Conservation (phyloP, 1,139 yeast genomes). For the Protomyces gravidus region DNA sequence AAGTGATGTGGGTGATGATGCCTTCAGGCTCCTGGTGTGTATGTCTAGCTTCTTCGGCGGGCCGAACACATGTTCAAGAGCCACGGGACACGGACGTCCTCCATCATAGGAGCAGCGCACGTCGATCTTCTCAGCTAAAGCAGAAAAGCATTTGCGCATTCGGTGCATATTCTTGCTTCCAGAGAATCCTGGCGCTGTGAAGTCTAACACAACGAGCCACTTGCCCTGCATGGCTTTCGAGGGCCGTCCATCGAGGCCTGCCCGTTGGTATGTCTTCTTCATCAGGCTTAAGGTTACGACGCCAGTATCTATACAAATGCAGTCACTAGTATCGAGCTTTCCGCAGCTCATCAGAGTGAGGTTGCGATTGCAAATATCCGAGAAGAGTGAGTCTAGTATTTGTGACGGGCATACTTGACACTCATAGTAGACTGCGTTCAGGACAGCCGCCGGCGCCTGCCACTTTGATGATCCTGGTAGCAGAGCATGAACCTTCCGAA, state of each 20-base stretch:
- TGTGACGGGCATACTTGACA: background rate
- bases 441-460: background rate
- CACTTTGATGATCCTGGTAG: background rate
- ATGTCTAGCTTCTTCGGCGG: background rate
- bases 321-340: conserved; percentile 5
- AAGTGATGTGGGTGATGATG: background rate
- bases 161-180: background rate
- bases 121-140: background rate
- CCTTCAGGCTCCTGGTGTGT: background rate
- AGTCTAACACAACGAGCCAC: conserved; percentile 7
- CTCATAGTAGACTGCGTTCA: background rate
- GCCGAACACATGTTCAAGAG: background rate
- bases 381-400: background rate
- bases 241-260: conserved; percentile 17
- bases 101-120: background rate
- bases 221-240: conserved; percentile 2
- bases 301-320: conserved; percentile 9
- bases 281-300: conserved; percentile 11
- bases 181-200: conserved; percentile 7
- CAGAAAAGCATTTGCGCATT: conserved; percentile 1
- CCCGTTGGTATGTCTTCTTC: conserved; percentile 20
- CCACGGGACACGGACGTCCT: background rate
- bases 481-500: conserved; percentile 2
- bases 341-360: conserved; percentile 2
- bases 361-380: background rate